Evolutionary conservation across 1,284 basidiomycete genomes (phyloP).

Genomic region (Takashimella tepidaria): DNA sequence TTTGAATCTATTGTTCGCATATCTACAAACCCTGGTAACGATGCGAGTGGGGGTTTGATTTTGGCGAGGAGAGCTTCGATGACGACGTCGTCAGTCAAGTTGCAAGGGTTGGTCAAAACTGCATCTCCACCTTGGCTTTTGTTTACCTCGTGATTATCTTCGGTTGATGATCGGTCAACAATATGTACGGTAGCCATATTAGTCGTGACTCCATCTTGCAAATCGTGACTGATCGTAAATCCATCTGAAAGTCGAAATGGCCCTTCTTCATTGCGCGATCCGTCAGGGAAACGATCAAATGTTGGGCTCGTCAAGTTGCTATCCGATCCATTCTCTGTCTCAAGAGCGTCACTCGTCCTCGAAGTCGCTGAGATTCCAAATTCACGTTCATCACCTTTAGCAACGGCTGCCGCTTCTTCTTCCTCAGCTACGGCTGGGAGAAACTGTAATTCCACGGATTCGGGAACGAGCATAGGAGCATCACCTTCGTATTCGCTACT

Average conservation of each 20-base stretch:
- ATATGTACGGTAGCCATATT: background rate
- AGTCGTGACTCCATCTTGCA: background rate
- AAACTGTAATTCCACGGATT: slow-evolving; percentile 44
- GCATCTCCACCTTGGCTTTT: too few relatives aligned
- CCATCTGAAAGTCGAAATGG: background rate
- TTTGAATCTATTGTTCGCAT: slow-evolving; percentile 55
- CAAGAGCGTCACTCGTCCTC: slow-evolving; percentile 14
- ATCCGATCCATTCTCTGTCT: background rate
- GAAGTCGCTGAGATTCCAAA: too few relatives aligned
- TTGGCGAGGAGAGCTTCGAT: slow-evolving; percentile 60
- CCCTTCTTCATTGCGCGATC: background rate
- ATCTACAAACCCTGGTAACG: slow-evolving; percentile 63
- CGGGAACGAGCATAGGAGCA: slow-evolving; percentile 6
- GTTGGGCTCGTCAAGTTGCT: background rate
- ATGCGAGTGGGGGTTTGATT: slow-evolving; percentile 55
- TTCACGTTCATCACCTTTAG: background rate
- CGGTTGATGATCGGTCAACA: background rate
- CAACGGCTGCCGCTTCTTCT: slow-evolving; percentile 4
- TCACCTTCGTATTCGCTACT: slow-evolving; percentile 5
- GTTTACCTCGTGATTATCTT: background rate
- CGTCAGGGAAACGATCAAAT: background rate
- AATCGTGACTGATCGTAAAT: background rate
- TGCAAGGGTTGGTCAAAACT: slow-evolving; percentile 69
- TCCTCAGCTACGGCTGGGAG: slow-evolving; percentile 7
- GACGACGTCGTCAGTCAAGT: slow-evolving; percentile 71